Conservation (phyloP, 768 basidiomycete species). For the Thelephora aurantiotincta region DNA sequence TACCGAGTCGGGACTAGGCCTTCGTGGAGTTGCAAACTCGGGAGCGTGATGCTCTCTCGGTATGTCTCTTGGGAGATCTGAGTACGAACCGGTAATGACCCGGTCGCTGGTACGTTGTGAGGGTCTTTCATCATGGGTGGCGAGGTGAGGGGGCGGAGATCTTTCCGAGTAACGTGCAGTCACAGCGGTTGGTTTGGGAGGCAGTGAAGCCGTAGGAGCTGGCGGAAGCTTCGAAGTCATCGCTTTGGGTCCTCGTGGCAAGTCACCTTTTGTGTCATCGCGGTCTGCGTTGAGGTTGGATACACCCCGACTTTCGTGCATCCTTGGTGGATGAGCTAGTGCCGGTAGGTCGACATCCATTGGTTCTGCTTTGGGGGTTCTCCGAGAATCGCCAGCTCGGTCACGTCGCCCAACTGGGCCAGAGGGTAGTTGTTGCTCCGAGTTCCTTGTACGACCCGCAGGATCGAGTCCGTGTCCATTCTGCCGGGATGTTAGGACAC, state of each 20-base stretch:
- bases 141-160: not conserved
- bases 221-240: conserved; percentile 10
- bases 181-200: not conserved
- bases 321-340: conserved; percentile 7
- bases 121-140: not conserved
- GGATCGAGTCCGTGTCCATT: no score
- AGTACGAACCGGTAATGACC: no score
- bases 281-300: conserved; percentile 18
- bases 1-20: not conserved
- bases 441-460: not conserved
- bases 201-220: not conserved
- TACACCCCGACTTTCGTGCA: conserved; percentile 8
- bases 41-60: not conserved
- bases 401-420: not conserved
- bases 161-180: not conserved
- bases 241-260: conserved; percentile 17
- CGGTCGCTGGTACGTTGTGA: no score
- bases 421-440: not conserved
- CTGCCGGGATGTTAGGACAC: no score
- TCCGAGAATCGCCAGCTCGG: not conserved
- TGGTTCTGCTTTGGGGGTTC: conserved; percentile 1
- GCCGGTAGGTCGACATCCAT: conserved; percentile 11
- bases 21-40: not conserved
- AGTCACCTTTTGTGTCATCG: conserved; percentile 12
- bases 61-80: not conserved